phyloP scores from a whole-genome alignment of 768 basidiomycete genomes.

The Suillus clintonianus region DNA sequence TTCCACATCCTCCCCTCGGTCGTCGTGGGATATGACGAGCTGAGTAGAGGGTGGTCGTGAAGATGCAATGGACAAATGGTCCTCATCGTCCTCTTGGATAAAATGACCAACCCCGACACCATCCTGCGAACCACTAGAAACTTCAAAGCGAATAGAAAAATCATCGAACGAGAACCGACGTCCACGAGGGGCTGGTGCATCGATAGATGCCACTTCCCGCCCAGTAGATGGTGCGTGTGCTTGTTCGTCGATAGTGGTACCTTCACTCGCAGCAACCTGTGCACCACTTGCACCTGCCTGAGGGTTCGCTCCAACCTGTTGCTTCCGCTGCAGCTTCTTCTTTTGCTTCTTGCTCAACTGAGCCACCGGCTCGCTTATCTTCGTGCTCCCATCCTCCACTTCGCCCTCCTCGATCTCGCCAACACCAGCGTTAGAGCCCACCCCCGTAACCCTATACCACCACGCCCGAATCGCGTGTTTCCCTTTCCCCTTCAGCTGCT shows the following conservation, averaged over 20 bases:
- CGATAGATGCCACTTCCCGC: neutral
- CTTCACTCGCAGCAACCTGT: neutral
- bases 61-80: conserved; percentile 9
- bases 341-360: conserved; percentile 6
- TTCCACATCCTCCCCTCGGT: conserved; percentile 8
- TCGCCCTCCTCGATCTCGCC: conserved; percentile 17
- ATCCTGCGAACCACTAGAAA: neutral
- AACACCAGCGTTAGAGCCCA: conserved; percentile 2
- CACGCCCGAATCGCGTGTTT: conserved; percentile 14
- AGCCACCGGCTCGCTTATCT: neutral
- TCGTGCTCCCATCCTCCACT: conserved; percentile 7
- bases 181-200: neutral
- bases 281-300: neutral
- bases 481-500: conserved; percentile 43
- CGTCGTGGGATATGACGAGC: neutral
- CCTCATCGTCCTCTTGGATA: neutral
- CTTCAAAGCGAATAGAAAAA: neutral
- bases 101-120: neutral
- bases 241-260: neutral
- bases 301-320: neutral
- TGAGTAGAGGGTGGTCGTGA: conserved; percentile 6
- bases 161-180: neutral
- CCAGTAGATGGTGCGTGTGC: neutral
- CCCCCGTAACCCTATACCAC: conserved; percentile 15
- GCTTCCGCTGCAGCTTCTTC: conserved; percentile 2